A percentile compares a stretch with the other conserved stretches of the same genome.
Conservation (phyloP, 2,329 filamentous ascomycete genomes). For the Clonostachys chloroleuca region DNA sequence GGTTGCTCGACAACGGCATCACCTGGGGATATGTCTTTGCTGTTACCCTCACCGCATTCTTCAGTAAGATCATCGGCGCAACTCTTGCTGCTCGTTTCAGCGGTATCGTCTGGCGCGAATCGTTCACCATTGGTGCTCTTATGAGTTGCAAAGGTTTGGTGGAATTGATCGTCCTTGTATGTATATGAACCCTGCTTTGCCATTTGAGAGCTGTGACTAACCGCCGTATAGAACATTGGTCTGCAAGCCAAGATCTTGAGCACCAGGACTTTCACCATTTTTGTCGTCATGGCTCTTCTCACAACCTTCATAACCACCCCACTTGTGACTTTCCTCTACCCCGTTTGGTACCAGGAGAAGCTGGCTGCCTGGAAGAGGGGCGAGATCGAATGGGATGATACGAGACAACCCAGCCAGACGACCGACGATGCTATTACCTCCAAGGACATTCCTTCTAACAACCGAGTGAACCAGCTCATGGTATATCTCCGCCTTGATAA, state of each 20-base stretch:
- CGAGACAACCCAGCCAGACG: slow-evolving; percentile 13
- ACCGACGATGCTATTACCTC: not conserved
- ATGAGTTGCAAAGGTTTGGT: slow-evolving; percentile 98
- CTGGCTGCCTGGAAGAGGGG: slow-evolving; percentile 62
- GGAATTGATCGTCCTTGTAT: slow-evolving; percentile 87
- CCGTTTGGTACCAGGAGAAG: slow-evolving; percentile 53
- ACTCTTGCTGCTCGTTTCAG: slow-evolving; percentile 71
- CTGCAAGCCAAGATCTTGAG: slow-evolving; percentile 79
- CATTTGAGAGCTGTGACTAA: not conserved
- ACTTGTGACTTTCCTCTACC: slow-evolving; percentile 69
- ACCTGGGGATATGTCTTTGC: slow-evolving; percentile 89
- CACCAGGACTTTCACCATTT: slow-evolving; percentile 81
- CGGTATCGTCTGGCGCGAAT: slow-evolving; percentile 86
- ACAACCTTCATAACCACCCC: slow-evolving; percentile 85
- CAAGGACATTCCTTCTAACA: not conserved
- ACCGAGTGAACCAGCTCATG: slow-evolving; percentile 3
- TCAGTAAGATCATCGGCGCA: slow-evolving; percentile 80
- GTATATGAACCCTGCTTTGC: slow-evolving; percentile 13
- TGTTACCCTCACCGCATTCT: slow-evolving; percentile 76
- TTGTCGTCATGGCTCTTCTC: slow-evolving; percentile 88
- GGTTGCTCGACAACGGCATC: slow-evolving; percentile 73
- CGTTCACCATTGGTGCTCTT: slow-evolving; percentile 67
- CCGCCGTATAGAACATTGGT: slow-evolving; percentile 56
- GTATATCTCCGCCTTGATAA: slow-evolving; percentile 19
- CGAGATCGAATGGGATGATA: slow-evolving; percentile 79